These are phyloP conservation scores for Pseudogymnoascus sp. DNA, from an alignment of 2,329 filamentous ascomycete genomes.

Conservation along the genomic window DNA sequence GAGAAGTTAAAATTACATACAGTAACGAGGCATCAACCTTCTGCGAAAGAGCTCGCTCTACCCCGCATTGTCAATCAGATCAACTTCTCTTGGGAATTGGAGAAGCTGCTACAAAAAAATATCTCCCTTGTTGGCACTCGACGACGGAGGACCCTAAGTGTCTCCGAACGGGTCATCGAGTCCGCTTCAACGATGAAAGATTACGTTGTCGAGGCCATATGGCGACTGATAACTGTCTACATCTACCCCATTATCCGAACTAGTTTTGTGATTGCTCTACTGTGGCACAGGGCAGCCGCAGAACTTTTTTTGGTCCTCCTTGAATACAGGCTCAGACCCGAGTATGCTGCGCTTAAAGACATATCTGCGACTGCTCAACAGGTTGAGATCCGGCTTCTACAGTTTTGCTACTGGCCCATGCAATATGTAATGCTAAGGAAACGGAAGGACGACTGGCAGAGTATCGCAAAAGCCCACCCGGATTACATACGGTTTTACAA, in stretches of 20 bases:
- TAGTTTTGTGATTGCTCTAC: conserved; percentile 66
- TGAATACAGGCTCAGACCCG: conserved; percentile 74
- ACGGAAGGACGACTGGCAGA: conserved; percentile 87
- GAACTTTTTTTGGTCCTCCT: conserved; percentile 71
- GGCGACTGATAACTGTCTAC: conserved; percentile 64
- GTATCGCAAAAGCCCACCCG: conserved; percentile 86
- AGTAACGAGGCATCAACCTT: conserved; percentile 65
- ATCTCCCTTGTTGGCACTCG: conserved; percentile 74
- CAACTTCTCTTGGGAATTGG: conserved; percentile 90
- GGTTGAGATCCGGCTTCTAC: conserved; percentile 90
- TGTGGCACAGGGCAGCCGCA: conserved; percentile 70
- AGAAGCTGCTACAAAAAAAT: conserved; percentile 79
- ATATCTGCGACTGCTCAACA: conserved; percentile 95
- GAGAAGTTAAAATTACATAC: conserved; percentile 85
- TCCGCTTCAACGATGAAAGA: conserved; percentile 82
- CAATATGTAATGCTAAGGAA: conserved; percentile 89
- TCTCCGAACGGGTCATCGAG: conserved; percentile 88
- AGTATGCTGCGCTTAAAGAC: conserved; percentile 81
- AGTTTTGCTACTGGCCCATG: conserved; percentile 98
- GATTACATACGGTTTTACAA: conserved; percentile 99
- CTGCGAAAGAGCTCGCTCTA: conserved; percentile 74
- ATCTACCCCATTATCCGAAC: conserved; percentile 67
- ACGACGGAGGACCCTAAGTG: conserved; percentile 75
- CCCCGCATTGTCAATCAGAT: conserved; percentile 82
- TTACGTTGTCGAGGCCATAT: conserved; percentile 58